phyloP scores from a whole-genome alignment of 2,329 filamentous ascomycete genomes.

The Lecanicillium sp. region DNA sequence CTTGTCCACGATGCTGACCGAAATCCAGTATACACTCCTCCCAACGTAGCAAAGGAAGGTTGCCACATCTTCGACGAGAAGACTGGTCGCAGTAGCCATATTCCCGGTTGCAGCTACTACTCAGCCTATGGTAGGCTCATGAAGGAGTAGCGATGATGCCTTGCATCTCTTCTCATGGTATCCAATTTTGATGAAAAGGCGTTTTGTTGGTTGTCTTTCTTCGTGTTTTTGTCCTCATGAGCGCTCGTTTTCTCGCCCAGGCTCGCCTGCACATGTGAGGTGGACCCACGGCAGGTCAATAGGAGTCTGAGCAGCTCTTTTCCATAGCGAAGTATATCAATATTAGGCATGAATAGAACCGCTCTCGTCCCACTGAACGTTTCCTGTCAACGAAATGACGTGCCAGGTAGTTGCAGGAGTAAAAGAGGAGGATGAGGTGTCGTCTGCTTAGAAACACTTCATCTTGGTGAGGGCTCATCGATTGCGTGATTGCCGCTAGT shows the following conservation, averaged over 20 bases:
- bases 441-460: conserved; percentile 12
- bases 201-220: conserved; percentile 7
- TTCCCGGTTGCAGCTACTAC: conserved; percentile 64
- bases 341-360: conserved; percentile 14
- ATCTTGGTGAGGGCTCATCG: conserved; percentile 16
- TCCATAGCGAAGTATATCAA: conserved; percentile 9
- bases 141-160: conserved; percentile 21
- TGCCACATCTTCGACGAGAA: conserved; percentile 73
- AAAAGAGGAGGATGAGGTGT: conserved; percentile 10
- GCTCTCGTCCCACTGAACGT: conserved; percentile 8
- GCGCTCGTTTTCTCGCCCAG: conserved; percentile 3
- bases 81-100: conserved; percentile 66
- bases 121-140: conserved; percentile 51
- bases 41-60: conserved; percentile 75
- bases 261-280: conserved; percentile 7
- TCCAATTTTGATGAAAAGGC: conserved; percentile 6
- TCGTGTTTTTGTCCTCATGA: conserved; percentile 7
- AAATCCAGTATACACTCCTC: conserved; percentile 67
- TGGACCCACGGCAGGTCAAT: conserved; percentile 2
- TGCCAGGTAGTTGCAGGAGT: conserved; percentile 13
- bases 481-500: conserved; percentile 25
- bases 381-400: conserved; percentile 4
- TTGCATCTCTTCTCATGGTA: conserved; percentile 5
- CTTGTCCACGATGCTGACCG: conserved; percentile 23
- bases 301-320: conserved; percentile 1